A percentile compares a stretch with the other conserved stretches of the same genome.
These are phyloP conservation scores for Thraustotheca clavata DNA, from an alignment of 352 stramenopile genomes.

Conservation along the genomic window DNA sequence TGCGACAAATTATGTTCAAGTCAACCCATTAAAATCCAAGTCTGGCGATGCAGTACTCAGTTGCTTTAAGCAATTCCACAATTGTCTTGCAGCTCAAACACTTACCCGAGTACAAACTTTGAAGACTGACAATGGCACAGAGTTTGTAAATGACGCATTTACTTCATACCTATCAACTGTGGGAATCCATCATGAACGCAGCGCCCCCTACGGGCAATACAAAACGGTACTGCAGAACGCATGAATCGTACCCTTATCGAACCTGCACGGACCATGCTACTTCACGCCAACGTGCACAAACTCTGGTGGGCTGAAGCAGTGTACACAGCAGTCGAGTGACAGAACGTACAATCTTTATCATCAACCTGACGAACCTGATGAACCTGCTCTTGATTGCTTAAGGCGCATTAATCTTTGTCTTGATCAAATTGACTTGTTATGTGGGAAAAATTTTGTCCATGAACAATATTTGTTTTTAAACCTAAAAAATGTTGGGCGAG, in stretches of 20 bases:
- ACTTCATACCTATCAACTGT: not conserved
- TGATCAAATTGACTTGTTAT: too few relatives aligned
- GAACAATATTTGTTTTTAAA: too few relatives aligned
- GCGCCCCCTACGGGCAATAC: too few relatives aligned
- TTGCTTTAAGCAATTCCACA: conserved; percentile 9
- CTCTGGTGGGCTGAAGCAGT: conserved; percentile 5
- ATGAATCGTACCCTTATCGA: conserved; percentile 25
- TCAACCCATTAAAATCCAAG: not conserved
- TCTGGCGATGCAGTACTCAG: conserved; percentile 14
- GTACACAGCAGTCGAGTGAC: conserved; percentile 1
- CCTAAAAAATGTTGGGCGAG: too few relatives aligned
- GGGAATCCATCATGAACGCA: conserved; percentile 24
- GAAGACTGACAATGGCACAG: conserved; percentile 23
- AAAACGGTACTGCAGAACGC: conserved; percentile 24
- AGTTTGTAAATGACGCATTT: conserved; percentile 23
- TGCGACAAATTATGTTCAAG: conserved; percentile 8
- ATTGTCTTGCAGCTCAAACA: conserved; percentile 11
- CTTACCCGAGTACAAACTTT: conserved; percentile 18
- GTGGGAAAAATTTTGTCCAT: too few relatives aligned
- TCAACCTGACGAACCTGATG: too few relatives aligned
- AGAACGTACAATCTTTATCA: too few relatives aligned
- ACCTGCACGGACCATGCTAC: conserved; percentile 21
- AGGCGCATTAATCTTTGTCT: too few relatives aligned
- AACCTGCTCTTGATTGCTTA: too few relatives aligned
- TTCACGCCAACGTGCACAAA: conserved; percentile 12